Base-by-base conservation (phyloP, 768 basidiomycete genomes). In the Lentinula boryana region DNA sequence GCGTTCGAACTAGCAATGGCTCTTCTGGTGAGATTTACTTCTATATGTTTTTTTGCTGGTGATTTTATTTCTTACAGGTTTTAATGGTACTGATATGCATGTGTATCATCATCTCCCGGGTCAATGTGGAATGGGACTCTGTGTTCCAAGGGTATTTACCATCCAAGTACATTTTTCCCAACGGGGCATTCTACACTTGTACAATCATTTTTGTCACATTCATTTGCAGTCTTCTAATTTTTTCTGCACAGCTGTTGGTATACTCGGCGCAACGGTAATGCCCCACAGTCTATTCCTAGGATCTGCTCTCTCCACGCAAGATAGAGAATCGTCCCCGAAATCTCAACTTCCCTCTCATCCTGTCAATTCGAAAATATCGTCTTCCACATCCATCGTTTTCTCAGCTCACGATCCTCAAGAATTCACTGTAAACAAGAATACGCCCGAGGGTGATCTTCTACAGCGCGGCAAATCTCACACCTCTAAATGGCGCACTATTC, bases 271-370 rank as follows among this genome's bases (percentile, higher is more conserved):
- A 1, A 97, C 93, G 2, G 87, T 94, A 62, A 95, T 95, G 94
- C 94, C 94, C 0, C 94, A 95, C 71, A 88, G 88, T 62, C 78
- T 97, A n/a, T 94, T 91, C 76, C 78, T 97, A 15, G 95, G 94
- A 5, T 93, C 91, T 2, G 84, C 85, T 33, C 83, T 97, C 4
- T 88, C 93, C 2, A 93, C 91, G 0, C 90, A 94, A 69, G 87
- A 94, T 60, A 78, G 94, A 49, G 67, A 92, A 13, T 74, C 76
- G 1, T 72, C 72, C 13, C 32, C 46, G 2, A 13, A 48, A 38
- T 54, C 53, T 16, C 36, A 18, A 54, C 9, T 13, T 36, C 31
- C 51, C 1, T 40, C 50, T 21, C 33, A 23, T 31, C 32, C 63
- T 63, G 8, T 51, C 55, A 65, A 31, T 59, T 18, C 21, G 21